Conservation (phyloP, 768 basidiomycete genomes). For the Auricularia sp. region DNA sequence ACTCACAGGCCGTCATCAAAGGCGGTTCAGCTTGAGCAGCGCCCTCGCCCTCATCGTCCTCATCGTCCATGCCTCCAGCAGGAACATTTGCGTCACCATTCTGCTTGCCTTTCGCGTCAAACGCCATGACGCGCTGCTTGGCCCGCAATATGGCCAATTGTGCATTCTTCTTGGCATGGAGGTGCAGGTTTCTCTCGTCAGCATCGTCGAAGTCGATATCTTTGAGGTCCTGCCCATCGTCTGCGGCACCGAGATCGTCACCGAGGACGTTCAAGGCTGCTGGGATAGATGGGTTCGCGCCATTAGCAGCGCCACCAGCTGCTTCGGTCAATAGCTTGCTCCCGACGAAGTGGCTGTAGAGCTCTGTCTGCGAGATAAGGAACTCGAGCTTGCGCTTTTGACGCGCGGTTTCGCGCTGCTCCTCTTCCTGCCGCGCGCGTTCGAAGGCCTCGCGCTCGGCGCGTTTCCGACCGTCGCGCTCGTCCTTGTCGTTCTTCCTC, state of each 20-base stretch:
- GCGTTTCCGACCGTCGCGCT: conserved; percentile 82
- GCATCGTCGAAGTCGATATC: conserved; percentile 91
- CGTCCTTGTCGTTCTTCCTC: conserved; percentile 97
- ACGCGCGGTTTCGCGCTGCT: conserved; percentile 85
- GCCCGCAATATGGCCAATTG: conserved; percentile 80
- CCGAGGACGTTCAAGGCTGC: conserved; percentile 25
- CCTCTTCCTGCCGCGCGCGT: conserved; percentile 80
- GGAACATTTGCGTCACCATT: conserved; percentile 78
- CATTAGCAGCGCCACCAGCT: conserved; percentile 5
- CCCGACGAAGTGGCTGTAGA: conserved; percentile 98
- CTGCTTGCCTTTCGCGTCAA: conserved; percentile 74
- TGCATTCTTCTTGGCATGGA: conserved; percentile 80
- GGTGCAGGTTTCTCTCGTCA: conserved; percentile 76
- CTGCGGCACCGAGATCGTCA: conserved; percentile 47
- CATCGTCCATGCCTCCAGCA: conserved; percentile 29
- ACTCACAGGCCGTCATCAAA: conserved; percentile 66
- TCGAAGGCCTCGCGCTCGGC: conserved; percentile 92
- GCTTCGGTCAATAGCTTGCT: conserved; percentile 69
- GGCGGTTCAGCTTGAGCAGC: conserved; percentile 28
- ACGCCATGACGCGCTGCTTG: conserved; percentile 67
- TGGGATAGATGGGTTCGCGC: conserved; percentile 17
- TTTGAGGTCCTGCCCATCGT: conserved; percentile 36
- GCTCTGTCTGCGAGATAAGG: conserved; percentile 95
- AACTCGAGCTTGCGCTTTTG: conserved; percentile 97
- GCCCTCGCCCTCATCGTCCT: conserved; percentile 26